Conservation (phyloP, 139 green algal genomes). For the Zygnema circumcarinatum region DNA sequence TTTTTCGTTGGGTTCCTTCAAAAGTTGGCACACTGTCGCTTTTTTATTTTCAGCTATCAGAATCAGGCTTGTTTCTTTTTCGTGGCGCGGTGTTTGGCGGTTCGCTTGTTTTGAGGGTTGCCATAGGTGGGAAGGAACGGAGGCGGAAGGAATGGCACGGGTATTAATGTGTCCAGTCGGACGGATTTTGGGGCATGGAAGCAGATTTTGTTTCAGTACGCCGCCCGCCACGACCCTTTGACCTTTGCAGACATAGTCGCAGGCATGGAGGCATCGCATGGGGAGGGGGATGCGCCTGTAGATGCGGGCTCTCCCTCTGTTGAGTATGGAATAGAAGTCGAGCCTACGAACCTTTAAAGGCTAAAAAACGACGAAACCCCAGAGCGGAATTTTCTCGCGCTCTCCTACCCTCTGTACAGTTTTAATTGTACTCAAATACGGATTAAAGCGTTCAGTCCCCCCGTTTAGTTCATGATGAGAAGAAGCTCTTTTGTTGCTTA, state of each 20-base stretch:
- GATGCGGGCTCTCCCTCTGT: neutral
- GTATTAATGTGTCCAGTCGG: neutral
- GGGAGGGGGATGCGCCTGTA: neutral
- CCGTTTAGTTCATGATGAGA: too few species aligned
- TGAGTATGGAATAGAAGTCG: neutral
- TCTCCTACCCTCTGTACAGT: neutral
- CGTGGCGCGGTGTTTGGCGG: neutral
- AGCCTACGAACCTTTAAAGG: neutral
- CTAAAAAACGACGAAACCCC: neutral
- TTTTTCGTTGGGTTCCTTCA: neutral
- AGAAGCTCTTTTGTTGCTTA: too few species aligned
- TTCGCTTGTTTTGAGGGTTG: neutral
- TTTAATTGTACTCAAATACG: neutral
- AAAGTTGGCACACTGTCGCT: neutral
- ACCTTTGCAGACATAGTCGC: conserved; percentile 63
- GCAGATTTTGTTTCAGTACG: conserved; percentile 82
- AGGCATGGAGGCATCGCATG: neutral
- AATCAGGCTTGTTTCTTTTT: neutral
- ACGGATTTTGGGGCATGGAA: neutral
- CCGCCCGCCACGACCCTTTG: conserved; percentile 70
- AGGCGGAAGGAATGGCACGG: neutral
- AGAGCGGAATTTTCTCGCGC: neutral
- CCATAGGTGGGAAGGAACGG: too few species aligned
- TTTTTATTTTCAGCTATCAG: conserved; percentile 7
- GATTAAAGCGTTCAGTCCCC: neutral